phyloP scores from a whole-genome alignment of 73 alveolate genomes.

The Breviolum minutum region DNA sequence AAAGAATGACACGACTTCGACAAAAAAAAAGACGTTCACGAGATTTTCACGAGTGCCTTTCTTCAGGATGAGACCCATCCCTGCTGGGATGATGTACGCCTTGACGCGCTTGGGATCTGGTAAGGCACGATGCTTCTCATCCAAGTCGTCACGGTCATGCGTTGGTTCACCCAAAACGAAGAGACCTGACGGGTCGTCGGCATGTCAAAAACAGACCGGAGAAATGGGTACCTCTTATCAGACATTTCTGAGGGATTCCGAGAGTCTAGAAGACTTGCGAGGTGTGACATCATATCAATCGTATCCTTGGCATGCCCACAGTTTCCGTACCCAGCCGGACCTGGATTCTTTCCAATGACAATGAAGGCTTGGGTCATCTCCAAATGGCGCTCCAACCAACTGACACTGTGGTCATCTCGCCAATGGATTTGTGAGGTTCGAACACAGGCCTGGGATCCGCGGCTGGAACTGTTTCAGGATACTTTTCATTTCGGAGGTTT shows the following conservation, averaged over 20 bases:
- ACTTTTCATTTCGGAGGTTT: too few species aligned
- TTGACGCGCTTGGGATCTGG: conserved; percentile 50
- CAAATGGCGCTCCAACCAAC: conserved; percentile 71
- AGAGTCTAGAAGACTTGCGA: too few species aligned
- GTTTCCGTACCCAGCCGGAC: background rate
- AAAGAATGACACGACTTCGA: background rate
- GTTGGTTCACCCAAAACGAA: conserved; percentile 69
- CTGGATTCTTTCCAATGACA: conserved; percentile 50
- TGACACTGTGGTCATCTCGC: conserved; percentile 74
- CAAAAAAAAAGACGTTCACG: too few species aligned
- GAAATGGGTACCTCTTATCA: too few species aligned
- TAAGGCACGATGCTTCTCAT: conserved; percentile 24
- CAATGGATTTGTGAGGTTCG: conserved; percentile 76
- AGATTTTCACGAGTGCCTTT: conserved; percentile 6
- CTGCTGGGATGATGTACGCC: conserved; percentile 79
- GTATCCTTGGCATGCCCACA: too few species aligned
- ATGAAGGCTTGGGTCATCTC: conserved; percentile 80
- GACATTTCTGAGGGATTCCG: too few species aligned
- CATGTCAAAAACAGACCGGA: background rate
- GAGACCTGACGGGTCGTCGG: conserved; percentile 7
- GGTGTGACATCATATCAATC: too few species aligned
- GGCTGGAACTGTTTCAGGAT: background rate
- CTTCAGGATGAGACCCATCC: conserved; percentile 70
- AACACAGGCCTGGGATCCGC: conserved; percentile 16
- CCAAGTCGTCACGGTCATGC: conserved; percentile 81